Conservation (phyloP, 352 stramenopile genomes). For the Bremia lactucae region DNA sequence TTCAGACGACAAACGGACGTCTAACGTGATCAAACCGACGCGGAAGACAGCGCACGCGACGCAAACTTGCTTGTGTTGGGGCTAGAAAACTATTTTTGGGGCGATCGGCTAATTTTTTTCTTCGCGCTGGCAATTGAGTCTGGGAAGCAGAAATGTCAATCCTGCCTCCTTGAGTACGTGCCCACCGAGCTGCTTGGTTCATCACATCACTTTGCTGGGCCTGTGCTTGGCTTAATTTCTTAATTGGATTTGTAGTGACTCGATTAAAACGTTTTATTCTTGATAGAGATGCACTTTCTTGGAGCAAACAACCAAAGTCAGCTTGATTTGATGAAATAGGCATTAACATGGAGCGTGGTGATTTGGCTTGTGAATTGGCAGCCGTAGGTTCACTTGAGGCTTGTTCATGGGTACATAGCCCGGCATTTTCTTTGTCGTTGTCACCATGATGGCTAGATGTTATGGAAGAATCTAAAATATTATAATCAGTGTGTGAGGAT, state of each 20-base stretch:
- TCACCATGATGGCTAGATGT: slow-evolving; percentile 9
- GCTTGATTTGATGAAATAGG: slow-evolving; percentile 9
- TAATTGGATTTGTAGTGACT: slow-evolving; percentile 2
- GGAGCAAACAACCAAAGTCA: slow-evolving; percentile 36
- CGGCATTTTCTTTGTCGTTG: slow-evolving; percentile 11
- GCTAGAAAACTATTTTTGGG: slow-evolving; percentile 50
- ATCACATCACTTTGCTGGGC: slow-evolving; percentile 17
- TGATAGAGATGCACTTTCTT: slow-evolving; percentile 18
- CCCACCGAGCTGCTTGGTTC: slow-evolving; percentile 20
- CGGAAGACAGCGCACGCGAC: slow-evolving; percentile 25
- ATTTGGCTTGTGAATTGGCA: slow-evolving; percentile 5
- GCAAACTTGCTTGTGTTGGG: slow-evolving; percentile 57
- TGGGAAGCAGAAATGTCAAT: slow-evolving; percentile 20
- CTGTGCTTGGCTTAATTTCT: slow-evolving; percentile 14
- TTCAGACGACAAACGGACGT: slow-evolving; percentile 36
- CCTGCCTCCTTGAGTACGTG: slow-evolving; percentile 12
- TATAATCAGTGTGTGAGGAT: slow-evolving; percentile 13
- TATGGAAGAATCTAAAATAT: slow-evolving; percentile 34
- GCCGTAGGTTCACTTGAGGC: slow-evolving; percentile 16
- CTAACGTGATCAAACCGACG: slow-evolving; percentile 17
- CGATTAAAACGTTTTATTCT: slow-evolving; percentile 14
- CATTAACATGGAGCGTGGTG: slow-evolving; percentile 6
- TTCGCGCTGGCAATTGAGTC: slow-evolving; percentile 8
- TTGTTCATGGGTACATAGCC: slow-evolving; percentile 14
- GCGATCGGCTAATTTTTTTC: slow-evolving; percentile 6